Evolutionary conservation across 1,284 basidiomycete species (phyloP).

Genomic region (Blastosporella zonata): DNA sequence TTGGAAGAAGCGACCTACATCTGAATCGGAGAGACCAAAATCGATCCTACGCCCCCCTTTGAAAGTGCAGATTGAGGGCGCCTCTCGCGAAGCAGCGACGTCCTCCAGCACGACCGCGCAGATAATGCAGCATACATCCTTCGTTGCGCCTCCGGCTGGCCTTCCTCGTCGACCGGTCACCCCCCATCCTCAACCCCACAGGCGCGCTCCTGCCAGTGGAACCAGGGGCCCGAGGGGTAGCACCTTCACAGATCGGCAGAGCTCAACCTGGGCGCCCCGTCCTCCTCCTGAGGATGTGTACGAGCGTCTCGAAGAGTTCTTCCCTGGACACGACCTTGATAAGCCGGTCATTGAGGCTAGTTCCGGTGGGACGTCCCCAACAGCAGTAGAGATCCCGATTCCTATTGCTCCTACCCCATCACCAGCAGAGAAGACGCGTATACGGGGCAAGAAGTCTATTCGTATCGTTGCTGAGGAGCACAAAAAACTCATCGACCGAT

Average conservation of each 20-base stretch:
- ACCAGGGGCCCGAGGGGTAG: slow-evolving; percentile 40
- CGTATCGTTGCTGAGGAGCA: slow-evolving; percentile 86
- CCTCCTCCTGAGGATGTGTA: slow-evolving; percentile 94
- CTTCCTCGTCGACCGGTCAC: slow-evolving; percentile 22
- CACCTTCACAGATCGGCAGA: slow-evolving; percentile 57
- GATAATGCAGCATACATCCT: slow-evolving; percentile 14
- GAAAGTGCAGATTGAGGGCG: slow-evolving; percentile 37
- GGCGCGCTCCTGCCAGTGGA: slow-evolving; percentile 18
- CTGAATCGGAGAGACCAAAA: slow-evolving; percentile 26
- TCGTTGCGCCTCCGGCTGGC: slow-evolving; percentile 21
- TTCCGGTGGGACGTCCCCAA: slow-evolving; percentile 77
- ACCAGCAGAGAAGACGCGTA: slow-evolving; percentile 38
- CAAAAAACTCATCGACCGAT: slow-evolving; percentile 65
- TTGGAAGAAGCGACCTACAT: slow-evolving; percentile 32
- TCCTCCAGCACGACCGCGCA: slow-evolving; percentile 9
- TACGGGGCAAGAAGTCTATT: slow-evolving; percentile 80
- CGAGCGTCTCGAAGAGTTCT: slow-evolving; percentile 91
- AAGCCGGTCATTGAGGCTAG: slow-evolving; percentile 89
- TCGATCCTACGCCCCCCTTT: slow-evolving; percentile 36
- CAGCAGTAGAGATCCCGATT: slow-evolving; percentile 56
- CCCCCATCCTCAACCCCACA: slow-evolving; percentile 18
- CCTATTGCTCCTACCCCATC: slow-evolving; percentile 36
- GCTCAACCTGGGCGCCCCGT: slow-evolving; percentile 79
- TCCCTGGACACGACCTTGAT: slow-evolving; percentile 95
- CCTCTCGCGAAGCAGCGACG: slow-evolving; percentile 12